Conservation (phyloP, 805 yeast genomes). For the Wickerhamomyces kurtzmanii region DNA sequence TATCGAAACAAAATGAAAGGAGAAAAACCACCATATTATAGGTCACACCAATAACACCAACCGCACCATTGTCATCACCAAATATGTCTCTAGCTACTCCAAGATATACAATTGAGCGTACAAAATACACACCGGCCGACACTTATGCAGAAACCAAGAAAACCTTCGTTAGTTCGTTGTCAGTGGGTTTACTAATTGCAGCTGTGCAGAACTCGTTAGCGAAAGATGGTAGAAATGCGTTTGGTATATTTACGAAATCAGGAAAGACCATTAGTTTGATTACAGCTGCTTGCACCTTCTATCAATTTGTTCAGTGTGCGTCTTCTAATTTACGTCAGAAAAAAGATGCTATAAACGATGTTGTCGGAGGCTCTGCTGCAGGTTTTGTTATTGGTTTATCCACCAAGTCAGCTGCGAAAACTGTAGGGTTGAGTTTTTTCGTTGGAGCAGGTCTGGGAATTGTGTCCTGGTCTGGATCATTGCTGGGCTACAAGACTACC, state of each 20-base stretch:
- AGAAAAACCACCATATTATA: no score
- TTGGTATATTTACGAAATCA: conserved; percentile 18
- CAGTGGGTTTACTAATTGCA: conserved; percentile 38
- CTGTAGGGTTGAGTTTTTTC: conserved; percentile 35
- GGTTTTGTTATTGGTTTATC: conserved; percentile 31
- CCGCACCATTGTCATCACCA: neutral
- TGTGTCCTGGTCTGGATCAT: conserved; percentile 45
- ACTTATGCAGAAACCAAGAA: conserved; percentile 39
- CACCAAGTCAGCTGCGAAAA: conserved; percentile 24
- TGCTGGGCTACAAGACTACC: no score
- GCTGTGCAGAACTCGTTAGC: conserved; percentile 35
- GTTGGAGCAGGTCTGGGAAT: conserved; percentile 34
- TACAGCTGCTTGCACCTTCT: conserved; percentile 42
- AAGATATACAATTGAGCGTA: no score
- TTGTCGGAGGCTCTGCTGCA: conserved; percentile 36
- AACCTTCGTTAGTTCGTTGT: conserved; percentile 32
- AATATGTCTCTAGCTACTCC: no score
- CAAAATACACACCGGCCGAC: conserved; percentile 44
- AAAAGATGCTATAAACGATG: conserved; percentile 53
- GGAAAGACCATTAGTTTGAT: conserved; percentile 26
- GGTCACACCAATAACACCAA: no score
- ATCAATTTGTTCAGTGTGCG: conserved; percentile 28
- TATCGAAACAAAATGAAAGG: no score
- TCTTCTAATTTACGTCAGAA: conserved; percentile 51
- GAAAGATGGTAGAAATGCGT: conserved; percentile 28